Evolutionary conservation across 176 grass and related monocot species (phyloP).

Genomic region (Themeda triandra): DNA sequence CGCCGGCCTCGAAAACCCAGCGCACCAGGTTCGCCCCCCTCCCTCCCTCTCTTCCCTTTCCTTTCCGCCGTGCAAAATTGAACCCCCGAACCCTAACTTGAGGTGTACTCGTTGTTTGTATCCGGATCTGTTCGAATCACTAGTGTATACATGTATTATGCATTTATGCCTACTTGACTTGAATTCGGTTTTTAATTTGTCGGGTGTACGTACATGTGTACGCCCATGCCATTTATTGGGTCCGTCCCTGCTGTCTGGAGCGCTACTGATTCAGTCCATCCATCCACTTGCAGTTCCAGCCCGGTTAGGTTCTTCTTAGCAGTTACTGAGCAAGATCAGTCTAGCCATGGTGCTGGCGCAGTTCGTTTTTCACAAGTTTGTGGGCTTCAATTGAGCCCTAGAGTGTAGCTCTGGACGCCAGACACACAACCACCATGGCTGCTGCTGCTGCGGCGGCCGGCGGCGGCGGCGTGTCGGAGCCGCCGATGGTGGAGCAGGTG

Average conservation of each 20-base stretch:
- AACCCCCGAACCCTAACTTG: background rate
- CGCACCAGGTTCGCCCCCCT: background rate
- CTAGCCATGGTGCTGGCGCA: background rate
- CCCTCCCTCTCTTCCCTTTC: background rate
- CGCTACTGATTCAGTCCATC: background rate
- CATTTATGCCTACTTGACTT: no score
- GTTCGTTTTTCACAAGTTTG: background rate
- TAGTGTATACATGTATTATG: background rate
- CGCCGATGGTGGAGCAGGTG: constrained; percentile 87
- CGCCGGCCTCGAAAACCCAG: background rate
- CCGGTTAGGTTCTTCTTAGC: background rate
- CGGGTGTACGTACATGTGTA: background rate
- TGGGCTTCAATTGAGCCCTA: background rate
- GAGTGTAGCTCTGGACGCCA: background rate
- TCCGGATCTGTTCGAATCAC: background rate
- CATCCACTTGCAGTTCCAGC: background rate
- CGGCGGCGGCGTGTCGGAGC: constrained; percentile 31
- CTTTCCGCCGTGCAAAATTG: background rate
- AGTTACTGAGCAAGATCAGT: background rate
- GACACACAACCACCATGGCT: background rate
- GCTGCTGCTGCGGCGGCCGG: background rate
- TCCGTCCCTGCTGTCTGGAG: background rate
- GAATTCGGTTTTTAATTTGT: background rate
- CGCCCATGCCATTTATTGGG: background rate
- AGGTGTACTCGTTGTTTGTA: background rate